phyloP scores from a whole-genome alignment of 2,329 filamentous ascomycete genomes.

The Ceratocystis colombiana region DNA sequence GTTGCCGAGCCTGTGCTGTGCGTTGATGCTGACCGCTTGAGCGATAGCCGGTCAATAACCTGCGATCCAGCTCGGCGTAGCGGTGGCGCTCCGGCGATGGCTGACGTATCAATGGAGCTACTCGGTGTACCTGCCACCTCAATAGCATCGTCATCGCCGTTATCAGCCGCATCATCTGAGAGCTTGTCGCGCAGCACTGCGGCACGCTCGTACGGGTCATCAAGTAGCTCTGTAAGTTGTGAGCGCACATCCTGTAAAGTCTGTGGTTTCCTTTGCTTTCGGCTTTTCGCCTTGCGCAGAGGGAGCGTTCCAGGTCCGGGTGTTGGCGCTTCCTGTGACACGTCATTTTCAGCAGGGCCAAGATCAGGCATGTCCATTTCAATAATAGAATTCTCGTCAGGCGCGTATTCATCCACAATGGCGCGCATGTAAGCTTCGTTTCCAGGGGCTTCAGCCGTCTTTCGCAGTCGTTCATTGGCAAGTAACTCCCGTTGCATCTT shows the following conservation, averaged over 20 bases:
- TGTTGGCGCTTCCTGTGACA: slow-evolving; percentile 31
- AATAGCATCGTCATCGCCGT: slow-evolving; percentile 35
- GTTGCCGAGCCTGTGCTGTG: slow-evolving; percentile 28
- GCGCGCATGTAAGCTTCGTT: slow-evolving; percentile 83
- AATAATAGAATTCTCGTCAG: slow-evolving; percentile 68
- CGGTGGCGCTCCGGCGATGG: slow-evolving; percentile 26
- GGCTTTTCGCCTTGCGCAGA: slow-evolving; percentile 23
- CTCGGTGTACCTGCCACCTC: slow-evolving; percentile 14
- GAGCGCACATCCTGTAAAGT: slow-evolving; percentile 57
- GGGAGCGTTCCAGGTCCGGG: slow-evolving; percentile 18
- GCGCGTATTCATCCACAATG: slow-evolving; percentile 70
- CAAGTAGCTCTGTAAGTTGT: slow-evolving; percentile 72
- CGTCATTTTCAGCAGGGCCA: slow-evolving; percentile 26
- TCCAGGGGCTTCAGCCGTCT: slow-evolving; percentile 80
- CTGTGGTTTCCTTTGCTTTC: slow-evolving; percentile 19
- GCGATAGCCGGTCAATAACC: slow-evolving; percentile 63
- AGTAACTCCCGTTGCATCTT: slow-evolving; percentile 85
- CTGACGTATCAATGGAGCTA: slow-evolving; percentile 24
- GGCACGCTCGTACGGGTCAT: slow-evolving; percentile 44
- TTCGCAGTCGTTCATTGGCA: slow-evolving; percentile 78
- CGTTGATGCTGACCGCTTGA: slow-evolving; percentile 49
- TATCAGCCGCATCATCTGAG: slow-evolving; percentile 39
- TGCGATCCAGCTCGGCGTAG: slow-evolving; percentile 34
- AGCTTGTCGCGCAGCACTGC: slow-evolving; percentile 43
- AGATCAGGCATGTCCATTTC: slow-evolving; percentile 36